Evolutionary conservation across 2,329 filamentous ascomycete genomes (phyloP).

Genomic region (Hypoxylon rubiginosum): DNA sequence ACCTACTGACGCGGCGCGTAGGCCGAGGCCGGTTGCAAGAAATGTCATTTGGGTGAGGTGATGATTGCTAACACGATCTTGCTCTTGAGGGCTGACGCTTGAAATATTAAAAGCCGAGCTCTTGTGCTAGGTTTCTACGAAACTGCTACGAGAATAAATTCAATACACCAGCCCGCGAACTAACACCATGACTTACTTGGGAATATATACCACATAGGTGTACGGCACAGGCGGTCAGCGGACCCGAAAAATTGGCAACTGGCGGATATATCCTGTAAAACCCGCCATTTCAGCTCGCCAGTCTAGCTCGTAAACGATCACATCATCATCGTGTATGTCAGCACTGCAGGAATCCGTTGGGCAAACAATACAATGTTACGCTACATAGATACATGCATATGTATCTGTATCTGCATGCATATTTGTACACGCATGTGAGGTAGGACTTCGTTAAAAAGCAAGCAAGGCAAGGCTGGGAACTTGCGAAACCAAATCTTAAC

Average conservation of each 20-base stretch:
- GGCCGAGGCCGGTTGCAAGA: neutral
- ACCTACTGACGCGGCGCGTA: too few species aligned
- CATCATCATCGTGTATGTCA: too few species aligned
- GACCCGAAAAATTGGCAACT: neutral
- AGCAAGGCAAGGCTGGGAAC: too few species aligned
- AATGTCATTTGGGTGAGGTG: neutral
- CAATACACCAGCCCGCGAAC: neutral
- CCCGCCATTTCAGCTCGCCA: neutral
- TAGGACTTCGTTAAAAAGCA: too few species aligned
- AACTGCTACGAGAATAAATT: neutral
- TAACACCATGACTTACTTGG: neutral
- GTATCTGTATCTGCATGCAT: too few species aligned
- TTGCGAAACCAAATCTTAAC: too few species aligned
- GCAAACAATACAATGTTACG: too few species aligned
- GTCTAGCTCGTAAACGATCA: too few species aligned
- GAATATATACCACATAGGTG: neutral
- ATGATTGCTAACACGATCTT: neutral
- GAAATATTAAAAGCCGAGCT: neutral
- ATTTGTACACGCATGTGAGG: too few species aligned
- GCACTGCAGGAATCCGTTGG: too few species aligned
- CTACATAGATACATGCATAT: too few species aligned
- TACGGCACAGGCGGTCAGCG: neutral
- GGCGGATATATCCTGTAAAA: neutral
- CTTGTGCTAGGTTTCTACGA: neutral
- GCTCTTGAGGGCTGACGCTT: neutral